Evolutionary conservation across 73 alveolate genomes (phyloP), one percentile per base, ranked within the genome.

Genomic region (Paramecium pentaurelia): DNA sequence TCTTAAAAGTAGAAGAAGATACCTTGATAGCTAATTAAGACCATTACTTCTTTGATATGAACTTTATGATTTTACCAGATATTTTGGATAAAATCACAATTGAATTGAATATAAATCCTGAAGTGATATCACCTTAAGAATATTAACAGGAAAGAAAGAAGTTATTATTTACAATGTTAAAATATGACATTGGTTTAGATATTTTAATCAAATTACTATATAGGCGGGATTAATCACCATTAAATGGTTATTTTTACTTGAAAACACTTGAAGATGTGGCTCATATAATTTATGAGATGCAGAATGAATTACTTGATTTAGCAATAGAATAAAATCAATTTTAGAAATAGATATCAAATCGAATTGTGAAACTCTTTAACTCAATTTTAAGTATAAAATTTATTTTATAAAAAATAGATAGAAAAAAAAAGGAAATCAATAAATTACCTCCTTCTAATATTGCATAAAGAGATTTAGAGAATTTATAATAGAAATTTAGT

Each of bases 161-260:
- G 14, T 64, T 64, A 64, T 14, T 64, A 20, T 64, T 64, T 32
- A 64, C 20, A 2, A 28, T 64, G 47, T 27, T 64, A 11, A 64
- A 64, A 64, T 64, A 64, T 64, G 84, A 64, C 2, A 64, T 12
- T 32, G 84, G 84, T 14, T 64, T 64, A 32, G 84, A 64, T 25
- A 64, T 64, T 11, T 64, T 64, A 51, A 64, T 64, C 22, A 64
- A 64, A 64, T 64, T 64, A 42, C 5, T 64, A 14, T 64, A 64
- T 64, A 64, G 47, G 84, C 84, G 84, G 51, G 84, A 64, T 64
- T 28, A 28, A 64, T 64, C 84, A 64, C 84, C 84, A 32, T 64
- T 64, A 64, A 28, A 64, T 28, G 84, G 84, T 64, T 64, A 64
- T 28, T 64, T 28, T 32, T 64, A 64, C 27, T 64, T 64, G 84